Evolutionary conservation across 495 filamentous ascomycete species (phyloP), one percentile per base, ranked within the genome.

Genomic region (Penicillium daleae): DNA sequence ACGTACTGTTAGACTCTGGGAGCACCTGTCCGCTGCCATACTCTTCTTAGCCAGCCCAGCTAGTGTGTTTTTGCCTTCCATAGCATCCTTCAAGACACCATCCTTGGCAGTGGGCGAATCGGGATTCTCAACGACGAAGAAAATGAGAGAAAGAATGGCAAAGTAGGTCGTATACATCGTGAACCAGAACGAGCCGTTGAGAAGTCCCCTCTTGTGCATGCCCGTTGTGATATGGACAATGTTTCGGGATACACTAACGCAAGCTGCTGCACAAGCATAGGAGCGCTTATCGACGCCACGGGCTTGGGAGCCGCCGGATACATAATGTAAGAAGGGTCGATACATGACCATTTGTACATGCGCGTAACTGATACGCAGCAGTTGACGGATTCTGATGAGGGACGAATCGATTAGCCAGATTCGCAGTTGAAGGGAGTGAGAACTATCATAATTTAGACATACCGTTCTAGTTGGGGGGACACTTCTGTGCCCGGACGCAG

Each of bases 261-360:
- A 95, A 4, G 92, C 91, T n/a, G 92, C 90, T 7, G 92, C 95
- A 70, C 94, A 98, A 32, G 89, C 91, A 73, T 94, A 97, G 15
- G 91, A 91, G 40, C 92, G 85, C 69, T 94, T 89, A 64, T 97
- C 93, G 37, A 91, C 80, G n/a, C 82, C 82, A 62, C 89, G 88
- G 9, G 85, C 81, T 59, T 85, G 83, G 24, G 86, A 79, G 22
- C 86, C 85, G 33, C 85, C 85, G 2, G 95, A 93, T 52, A 96
- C 90, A 67, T 97, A 98, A 75, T 99, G 95, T 27, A 98, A 79
- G 68, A 98, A 99, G 0, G 95, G 95, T 9, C 95, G 85, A 70
- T 98, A 98, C 59, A 98, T 87, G 73, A 97, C 89, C 85, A 97
- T 90, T 73, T 98, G 92, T 17, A 95, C 92, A 68, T 97, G 93